phyloP scores from a whole-genome alignment of 225 moss, liverwort and hornwort genomes.

The Physcomitrium patens region DNA sequence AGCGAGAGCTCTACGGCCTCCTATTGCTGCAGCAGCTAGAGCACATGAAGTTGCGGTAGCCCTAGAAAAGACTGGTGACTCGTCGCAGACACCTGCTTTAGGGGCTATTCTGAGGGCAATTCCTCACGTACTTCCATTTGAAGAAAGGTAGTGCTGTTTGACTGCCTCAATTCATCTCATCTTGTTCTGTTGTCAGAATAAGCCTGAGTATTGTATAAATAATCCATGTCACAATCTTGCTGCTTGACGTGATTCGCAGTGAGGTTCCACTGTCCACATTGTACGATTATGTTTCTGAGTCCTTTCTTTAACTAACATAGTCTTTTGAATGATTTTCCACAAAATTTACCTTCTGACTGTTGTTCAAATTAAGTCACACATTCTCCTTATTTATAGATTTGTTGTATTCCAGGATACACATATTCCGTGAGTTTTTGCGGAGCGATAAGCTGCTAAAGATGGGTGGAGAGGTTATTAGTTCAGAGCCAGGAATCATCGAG shows the following conservation, averaged over 20 bases:
- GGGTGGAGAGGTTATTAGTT: slow-evolving; percentile 68
- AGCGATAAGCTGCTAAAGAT: slow-evolving; percentile 78
- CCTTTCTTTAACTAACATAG: background rate
- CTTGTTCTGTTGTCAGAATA: background rate
- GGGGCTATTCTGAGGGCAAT: slow-evolving; percentile 83
- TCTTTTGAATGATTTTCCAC: background rate
- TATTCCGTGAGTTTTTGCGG: slow-evolving; percentile 85
- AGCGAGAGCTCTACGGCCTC: slow-evolving; percentile 63
- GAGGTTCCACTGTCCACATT: slow-evolving; percentile 5
- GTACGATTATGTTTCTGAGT: background rate
- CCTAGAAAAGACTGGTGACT: slow-evolving; percentile 63
- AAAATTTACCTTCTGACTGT: background rate
- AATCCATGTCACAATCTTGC: background rate
- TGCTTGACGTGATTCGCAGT: background rate
- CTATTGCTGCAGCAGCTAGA: slow-evolving; percentile 81
- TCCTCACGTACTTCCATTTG: slow-evolving; percentile 87
- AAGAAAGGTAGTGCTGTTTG: slow-evolving; percentile 59
- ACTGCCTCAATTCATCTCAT: background rate
- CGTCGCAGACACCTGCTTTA: slow-evolving; percentile 74
- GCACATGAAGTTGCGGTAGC: slow-evolving; percentile 80
- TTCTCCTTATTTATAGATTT: background rate
- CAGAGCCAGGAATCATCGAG: slow-evolving; percentile 81
- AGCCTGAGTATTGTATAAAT: background rate
- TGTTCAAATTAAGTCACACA: slow-evolving; percentile 2
- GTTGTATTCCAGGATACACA: slow-evolving; percentile 67